These are phyloP conservation scores for Populus alba DNA, from an alignment of 345 rosid species.

Conservation along the genomic window DNA sequence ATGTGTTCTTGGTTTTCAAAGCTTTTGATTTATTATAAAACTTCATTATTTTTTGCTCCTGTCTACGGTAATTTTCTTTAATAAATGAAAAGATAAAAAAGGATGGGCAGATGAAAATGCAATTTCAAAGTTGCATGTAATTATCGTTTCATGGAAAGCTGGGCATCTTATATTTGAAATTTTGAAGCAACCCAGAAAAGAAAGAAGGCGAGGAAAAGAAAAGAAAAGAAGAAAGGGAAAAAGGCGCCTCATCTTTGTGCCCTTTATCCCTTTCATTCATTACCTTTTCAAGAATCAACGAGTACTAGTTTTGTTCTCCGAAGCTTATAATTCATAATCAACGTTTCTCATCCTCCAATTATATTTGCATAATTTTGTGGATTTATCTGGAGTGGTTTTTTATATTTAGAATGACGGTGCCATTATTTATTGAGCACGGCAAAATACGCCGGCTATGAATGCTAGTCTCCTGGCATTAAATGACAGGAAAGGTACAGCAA, in stretches of 20 bases:
- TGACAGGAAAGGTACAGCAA: background rate
- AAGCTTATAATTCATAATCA: background rate
- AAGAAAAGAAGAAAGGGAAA: too few relatives aligned
- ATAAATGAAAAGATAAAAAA: too few relatives aligned
- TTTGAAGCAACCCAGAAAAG: background rate
- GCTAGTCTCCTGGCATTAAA: background rate
- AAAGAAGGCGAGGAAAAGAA: background rate
- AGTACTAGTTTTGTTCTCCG: background rate
- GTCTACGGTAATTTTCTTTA: too few relatives aligned
- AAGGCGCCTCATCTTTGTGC: background rate
- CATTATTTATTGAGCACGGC: background rate
- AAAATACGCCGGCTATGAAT: too few relatives aligned
- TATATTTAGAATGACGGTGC: background rate
- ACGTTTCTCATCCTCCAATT: background rate
- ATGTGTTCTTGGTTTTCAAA: too few relatives aligned
- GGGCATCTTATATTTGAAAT: background rate
- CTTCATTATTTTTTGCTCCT: too few relatives aligned
- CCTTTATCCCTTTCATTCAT: background rate
- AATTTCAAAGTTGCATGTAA: background rate
- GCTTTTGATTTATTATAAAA: too few relatives aligned
- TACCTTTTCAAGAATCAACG: background rate
- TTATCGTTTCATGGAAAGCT: background rate
- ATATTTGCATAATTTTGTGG: background rate
- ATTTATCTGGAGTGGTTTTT: background rate
- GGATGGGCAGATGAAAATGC: background rate